A percentile compares a stretch with the other conserved stretches of the same genome.
phyloP scores from a whole-genome alignment of 2,329 filamentous ascomycete genomes.

The Macrophomina pseudophaseolina region DNA sequence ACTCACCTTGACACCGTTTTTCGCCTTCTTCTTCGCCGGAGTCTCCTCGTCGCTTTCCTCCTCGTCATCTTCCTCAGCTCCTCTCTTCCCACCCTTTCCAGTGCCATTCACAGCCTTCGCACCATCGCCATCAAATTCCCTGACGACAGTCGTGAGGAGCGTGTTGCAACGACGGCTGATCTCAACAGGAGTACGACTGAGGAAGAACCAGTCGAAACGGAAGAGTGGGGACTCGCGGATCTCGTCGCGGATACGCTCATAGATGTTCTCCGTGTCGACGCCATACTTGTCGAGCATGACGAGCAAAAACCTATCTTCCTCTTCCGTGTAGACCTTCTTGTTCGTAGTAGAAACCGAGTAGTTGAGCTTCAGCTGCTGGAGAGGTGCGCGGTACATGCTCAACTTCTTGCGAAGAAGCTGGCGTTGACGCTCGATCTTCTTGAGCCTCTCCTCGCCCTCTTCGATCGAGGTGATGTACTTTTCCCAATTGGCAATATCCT shows the following conservation, averaged over 20 bases:
- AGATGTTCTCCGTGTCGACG: slow-evolving; percentile 86
- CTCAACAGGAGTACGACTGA: slow-evolving; percentile 91
- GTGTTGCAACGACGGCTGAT: slow-evolving; percentile 92
- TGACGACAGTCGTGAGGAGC: slow-evolving; percentile 88
- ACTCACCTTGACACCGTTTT: slow-evolving; percentile 84
- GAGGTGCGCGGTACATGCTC: slow-evolving; percentile 91
- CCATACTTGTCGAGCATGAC: slow-evolving; percentile 93
- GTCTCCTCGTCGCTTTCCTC: slow-evolving; percentile 75
- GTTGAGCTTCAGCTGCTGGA: slow-evolving; percentile 98
- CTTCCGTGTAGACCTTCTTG: slow-evolving; percentile 99
- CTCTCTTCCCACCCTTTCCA: slow-evolving; percentile 72
- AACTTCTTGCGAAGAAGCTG: slow-evolving; percentile 96
- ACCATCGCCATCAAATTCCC: slow-evolving; percentile 78
- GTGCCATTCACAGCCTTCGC: slow-evolving; percentile 64
- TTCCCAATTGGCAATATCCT: slow-evolving; percentile 83
- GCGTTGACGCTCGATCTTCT: slow-evolving; percentile 88
- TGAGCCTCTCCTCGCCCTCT: slow-evolving; percentile 86
- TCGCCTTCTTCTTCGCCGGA: slow-evolving; percentile 94
- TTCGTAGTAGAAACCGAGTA: slow-evolving; percentile 99
- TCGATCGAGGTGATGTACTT: slow-evolving; percentile 92
- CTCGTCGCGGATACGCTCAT: slow-evolving; percentile 95
- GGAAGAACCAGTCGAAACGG: slow-evolving; percentile 99
- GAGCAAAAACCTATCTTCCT: slow-evolving; percentile 93
- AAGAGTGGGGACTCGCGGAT: slow-evolving; percentile 94
- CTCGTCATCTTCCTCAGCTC: slow-evolving; percentile 85